A percentile compares a stretch with the other conserved stretches of the same genome.
phyloP scores from a whole-genome alignment of 371 early-diverging fungal species.

The Lichtheimia ornata region DNA sequence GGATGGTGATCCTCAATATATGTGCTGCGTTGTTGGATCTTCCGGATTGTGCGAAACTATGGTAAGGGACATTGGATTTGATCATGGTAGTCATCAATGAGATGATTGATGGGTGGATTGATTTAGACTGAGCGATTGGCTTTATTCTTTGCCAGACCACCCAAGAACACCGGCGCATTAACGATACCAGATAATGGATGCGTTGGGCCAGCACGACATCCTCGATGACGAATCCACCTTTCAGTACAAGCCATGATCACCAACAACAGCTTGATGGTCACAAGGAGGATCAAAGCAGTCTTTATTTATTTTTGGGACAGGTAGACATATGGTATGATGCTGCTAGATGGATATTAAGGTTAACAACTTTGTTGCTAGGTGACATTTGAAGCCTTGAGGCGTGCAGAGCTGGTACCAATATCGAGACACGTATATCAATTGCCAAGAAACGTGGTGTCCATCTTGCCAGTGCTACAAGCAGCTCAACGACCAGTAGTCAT shows the following conservation, averaged over 20 bases:
- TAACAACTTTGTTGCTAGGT: slow-evolving; percentile 14
- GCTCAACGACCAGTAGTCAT: slow-evolving; percentile 7
- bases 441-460: slow-evolving; percentile 48
- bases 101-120: neutral
- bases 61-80: slow-evolving; percentile 19
- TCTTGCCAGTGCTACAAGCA: slow-evolving; percentile 13
- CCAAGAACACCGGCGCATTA: slow-evolving; percentile 47
- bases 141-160: slow-evolving; percentile 39
- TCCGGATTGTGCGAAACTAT: slow-evolving; percentile 53
- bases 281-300: slow-evolving; percentile 37
- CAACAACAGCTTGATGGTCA: slow-evolving; percentile 8
- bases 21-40: too few relatives aligned
- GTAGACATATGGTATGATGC: neutral
- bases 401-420: slow-evolving; percentile 54
- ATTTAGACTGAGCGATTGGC: slow-evolving; percentile 46
- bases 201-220: slow-evolving; percentile 38
- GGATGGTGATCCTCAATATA: slow-evolving; percentile 55
- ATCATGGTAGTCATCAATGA: neutral
- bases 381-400: slow-evolving; percentile 52
- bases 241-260: slow-evolving; percentile 50
- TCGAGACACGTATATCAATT: slow-evolving; percentile 49
- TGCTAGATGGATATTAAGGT: too few relatives aligned
- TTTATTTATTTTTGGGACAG: slow-evolving; percentile 51
- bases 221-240: slow-evolving; percentile 41
- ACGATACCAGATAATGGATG: slow-evolving; percentile 41